Evolutionary conservation across 2,329 filamentous ascomycete genomes (phyloP), one percentile per base, ranked within the genome.

Genomic region (Geoglossum cookeanum): DNA sequence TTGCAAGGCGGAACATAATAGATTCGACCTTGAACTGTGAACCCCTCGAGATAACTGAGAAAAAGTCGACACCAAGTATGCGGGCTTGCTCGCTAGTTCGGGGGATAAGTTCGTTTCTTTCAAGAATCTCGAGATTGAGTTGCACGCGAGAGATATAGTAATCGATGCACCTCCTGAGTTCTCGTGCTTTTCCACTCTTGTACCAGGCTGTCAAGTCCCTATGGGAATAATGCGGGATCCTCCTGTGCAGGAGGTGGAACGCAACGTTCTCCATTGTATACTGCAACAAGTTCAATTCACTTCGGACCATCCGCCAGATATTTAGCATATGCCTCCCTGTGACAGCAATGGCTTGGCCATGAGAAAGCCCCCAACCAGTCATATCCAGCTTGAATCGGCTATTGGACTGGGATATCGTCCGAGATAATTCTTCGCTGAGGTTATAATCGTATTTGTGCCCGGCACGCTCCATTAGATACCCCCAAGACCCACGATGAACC

Each of bases 1-100:
- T 98, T 48, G 92, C 91, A 63, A 98, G 96, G 48, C 92, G 82
- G 65, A 97, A 96, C 92, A 98, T 97, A 64, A 96, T 83, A 1
- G 91, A 96, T 70, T 98, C 92, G 45, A 98, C 92, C 68, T 98
- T 98, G 77, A 94, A 97, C 66, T 98, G 92, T 0, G 90, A 97
- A 15, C 92, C 92, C 57, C 92, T 80, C 4, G 87, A 91, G 65
- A 96, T 92, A 57, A 98, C 92, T 0, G 90, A 94, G 68, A 91
- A 95, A 72, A 98, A 98, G 69, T 98, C 92, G 0, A 97, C 85
- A 0, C 92, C 92, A 2, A 98, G 76, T 9, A 98, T 74, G 9
- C 92, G 83, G 7, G 92, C 92, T 69, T 98, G 92, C 68, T 98
- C 92, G 63, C 89, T 94, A 0, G 89, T 97, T 57, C 91, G 79